Conservation (phyloP, 1,139 yeast species). For the Oligophagozyma castellii region DNA sequence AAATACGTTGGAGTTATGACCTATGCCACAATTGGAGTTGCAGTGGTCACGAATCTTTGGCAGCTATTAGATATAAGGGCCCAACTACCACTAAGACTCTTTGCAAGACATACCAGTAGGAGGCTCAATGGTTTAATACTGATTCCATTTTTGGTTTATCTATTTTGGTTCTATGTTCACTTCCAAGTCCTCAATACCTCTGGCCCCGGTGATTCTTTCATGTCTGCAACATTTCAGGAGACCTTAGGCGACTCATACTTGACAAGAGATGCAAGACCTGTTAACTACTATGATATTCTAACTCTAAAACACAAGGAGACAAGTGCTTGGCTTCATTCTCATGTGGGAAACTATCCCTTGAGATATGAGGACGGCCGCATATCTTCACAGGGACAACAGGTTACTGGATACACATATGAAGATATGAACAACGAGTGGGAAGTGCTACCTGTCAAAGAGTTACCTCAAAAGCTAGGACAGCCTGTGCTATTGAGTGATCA, state of each 20-base stretch:
- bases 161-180: constrained; percentile 91
- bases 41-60: constrained; percentile 83
- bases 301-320: constrained; percentile 72
- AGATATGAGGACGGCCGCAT: constrained; percentile 94
- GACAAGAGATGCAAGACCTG: constrained; percentile 55
- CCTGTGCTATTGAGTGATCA: constrained; percentile 48
- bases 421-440: constrained; percentile 81
- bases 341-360: constrained; percentile 57
- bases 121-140: constrained; percentile 62
- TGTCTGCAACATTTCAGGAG: constrained; percentile 90
- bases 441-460: constrained; percentile 50
- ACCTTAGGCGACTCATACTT: constrained; percentile 73
- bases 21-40: constrained; percentile 72
- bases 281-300: constrained; percentile 62
- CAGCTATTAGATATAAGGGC: constrained; percentile 55
- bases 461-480: constrained; percentile 30
- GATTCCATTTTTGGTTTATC: constrained; percentile 68
- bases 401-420: constrained; percentile 49
- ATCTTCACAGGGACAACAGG: constrained; percentile 92
- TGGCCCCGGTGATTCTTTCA: constrained; percentile 92
- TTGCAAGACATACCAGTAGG: constrained; percentile 61
- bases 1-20: constrained; percentile 94
- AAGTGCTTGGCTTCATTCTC: constrained; percentile 70
- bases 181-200: constrained; percentile 68
- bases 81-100: constrained; percentile 48